phyloP scores from a whole-genome alignment of 2,329 filamentous ascomycete genomes.

The Aschersonia sp. region DNA sequence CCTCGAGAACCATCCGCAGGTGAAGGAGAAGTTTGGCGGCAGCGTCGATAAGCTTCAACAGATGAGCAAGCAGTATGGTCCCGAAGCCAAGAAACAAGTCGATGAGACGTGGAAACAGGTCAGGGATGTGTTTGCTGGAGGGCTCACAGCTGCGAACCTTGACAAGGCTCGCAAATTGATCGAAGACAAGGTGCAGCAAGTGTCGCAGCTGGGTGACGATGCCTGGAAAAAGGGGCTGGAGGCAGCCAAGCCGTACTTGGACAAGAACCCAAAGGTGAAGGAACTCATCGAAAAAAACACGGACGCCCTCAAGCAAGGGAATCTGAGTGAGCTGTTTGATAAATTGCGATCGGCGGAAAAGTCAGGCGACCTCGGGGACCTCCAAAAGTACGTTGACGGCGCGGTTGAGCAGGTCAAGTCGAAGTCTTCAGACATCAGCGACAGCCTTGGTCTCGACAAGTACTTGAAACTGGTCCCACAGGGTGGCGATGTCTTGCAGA shows the following conservation, averaged over 20 bases:
- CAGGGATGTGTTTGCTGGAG: slow-evolving; percentile 46
- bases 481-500: slow-evolving; percentile 48
- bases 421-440: slow-evolving; percentile 18
- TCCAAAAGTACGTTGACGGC: slow-evolving; percentile 19
- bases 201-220: slow-evolving; percentile 55
- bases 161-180: slow-evolving; percentile 47
- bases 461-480: slow-evolving; percentile 53
- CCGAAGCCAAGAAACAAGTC: slow-evolving; percentile 63
- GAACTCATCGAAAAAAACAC: slow-evolving; percentile 58
- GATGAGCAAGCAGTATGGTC: slow-evolving; percentile 55
- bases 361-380: slow-evolving; percentile 40
- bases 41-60: slow-evolving; percentile 55
- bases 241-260: slow-evolving; percentile 55
- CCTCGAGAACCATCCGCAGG: slow-evolving; percentile 56
- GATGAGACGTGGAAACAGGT: slow-evolving; percentile 58
- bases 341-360: slow-evolving; percentile 46
- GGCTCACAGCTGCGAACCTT: slow-evolving; percentile 36
- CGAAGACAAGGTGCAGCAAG: slow-evolving; percentile 53
- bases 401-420: slow-evolving; percentile 28
- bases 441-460: slow-evolving; percentile 34
- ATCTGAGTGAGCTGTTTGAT: slow-evolving; percentile 47
- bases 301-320: slow-evolving; percentile 52
- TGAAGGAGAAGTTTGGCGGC: slow-evolving; percentile 59
- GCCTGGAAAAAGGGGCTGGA: slow-evolving; percentile 59
- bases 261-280: slow-evolving; percentile 66